phyloP scores from a whole-genome alignment of 495 filamentous ascomycete species.

The Penicillium desertorum region DNA sequence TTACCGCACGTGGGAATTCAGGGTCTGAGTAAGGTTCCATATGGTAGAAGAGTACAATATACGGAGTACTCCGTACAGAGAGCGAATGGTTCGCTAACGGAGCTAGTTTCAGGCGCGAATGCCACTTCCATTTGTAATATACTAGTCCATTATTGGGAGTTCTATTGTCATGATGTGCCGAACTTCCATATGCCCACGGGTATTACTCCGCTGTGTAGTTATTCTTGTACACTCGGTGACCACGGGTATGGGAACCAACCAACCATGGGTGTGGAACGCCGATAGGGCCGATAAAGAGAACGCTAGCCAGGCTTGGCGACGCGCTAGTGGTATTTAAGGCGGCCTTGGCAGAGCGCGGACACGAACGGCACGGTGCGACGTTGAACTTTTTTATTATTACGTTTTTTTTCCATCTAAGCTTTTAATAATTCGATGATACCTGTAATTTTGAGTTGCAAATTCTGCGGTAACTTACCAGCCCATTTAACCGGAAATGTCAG shows the following conservation, averaged over 20 bases:
- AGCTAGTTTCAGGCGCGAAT: constrained; percentile 9
- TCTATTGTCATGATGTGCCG: too few relatives aligned
- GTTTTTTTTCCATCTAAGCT: not conserved
- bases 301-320: not conserved
- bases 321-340: constrained; percentile 1
- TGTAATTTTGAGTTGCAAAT: not conserved
- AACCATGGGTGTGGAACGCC: not conserved
- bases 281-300: constrained; percentile 22
- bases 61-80: not conserved
- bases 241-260: not conserved
- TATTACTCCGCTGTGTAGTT: too few relatives aligned
- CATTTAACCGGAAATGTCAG: too few relatives aligned
- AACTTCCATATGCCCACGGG: too few relatives aligned
- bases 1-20: not conserved
- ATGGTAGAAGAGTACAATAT: not conserved
- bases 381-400: not conserved
- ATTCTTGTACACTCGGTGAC: too few relatives aligned
- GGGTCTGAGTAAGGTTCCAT: constrained; percentile 1
- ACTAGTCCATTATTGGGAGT: too few relatives aligned
- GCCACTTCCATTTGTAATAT: not conserved
- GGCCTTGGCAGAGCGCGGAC: constrained; percentile 2
- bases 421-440: too few relatives aligned
- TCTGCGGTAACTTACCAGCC: too few relatives aligned
- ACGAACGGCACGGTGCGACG: not conserved
- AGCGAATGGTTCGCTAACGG: not conserved